Conservation (phyloP, 83 land plant genomes). For the Thuja plicata region DNA sequence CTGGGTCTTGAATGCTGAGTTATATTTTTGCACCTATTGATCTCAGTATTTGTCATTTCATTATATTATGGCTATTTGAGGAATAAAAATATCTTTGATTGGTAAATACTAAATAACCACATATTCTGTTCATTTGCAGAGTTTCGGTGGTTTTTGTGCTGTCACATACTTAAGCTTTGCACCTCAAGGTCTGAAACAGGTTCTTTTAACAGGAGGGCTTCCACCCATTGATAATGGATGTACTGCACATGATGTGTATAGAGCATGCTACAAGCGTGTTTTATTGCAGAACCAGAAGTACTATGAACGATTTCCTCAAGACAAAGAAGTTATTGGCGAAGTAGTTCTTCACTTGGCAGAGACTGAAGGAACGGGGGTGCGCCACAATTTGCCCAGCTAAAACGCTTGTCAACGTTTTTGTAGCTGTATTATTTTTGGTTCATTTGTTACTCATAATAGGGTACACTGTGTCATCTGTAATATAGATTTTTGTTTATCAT, state of each 20-base stretch:
- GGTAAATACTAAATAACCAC: background rate
- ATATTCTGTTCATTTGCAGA: constrained; percentile 41
- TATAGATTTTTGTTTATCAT: background rate
- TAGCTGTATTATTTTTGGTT: background rate
- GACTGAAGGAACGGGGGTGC: constrained; percentile 79
- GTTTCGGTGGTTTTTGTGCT: constrained; percentile 96
- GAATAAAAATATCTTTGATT: background rate
- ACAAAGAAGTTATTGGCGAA: constrained; percentile 63
- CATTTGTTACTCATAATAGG: background rate
- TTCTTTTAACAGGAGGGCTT: constrained; percentile 89
- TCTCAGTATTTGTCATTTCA: background rate
- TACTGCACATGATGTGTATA: constrained; percentile 86
- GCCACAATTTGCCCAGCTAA: constrained; percentile 5
- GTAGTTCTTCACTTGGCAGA: constrained; percentile 66
- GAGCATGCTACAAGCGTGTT: constrained; percentile 74
- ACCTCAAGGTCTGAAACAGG: constrained; percentile 79
- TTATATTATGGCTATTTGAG: background rate
- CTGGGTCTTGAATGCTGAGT: background rate
- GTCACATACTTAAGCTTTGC: constrained; percentile 96
- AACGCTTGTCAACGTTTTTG: background rate
- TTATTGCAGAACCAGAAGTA: constrained; percentile 82
- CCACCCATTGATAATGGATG: constrained; percentile 83
- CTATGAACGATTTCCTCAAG: constrained; percentile 87
- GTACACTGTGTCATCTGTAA: background rate
- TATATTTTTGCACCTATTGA: background rate